A percentile compares a stretch with the other conserved stretches of the same genome.
These are phyloP conservation scores for Aspergillus campestris DNA, from an alignment of 495 filamentous ascomycete genomes.

Conservation along the genomic window DNA sequence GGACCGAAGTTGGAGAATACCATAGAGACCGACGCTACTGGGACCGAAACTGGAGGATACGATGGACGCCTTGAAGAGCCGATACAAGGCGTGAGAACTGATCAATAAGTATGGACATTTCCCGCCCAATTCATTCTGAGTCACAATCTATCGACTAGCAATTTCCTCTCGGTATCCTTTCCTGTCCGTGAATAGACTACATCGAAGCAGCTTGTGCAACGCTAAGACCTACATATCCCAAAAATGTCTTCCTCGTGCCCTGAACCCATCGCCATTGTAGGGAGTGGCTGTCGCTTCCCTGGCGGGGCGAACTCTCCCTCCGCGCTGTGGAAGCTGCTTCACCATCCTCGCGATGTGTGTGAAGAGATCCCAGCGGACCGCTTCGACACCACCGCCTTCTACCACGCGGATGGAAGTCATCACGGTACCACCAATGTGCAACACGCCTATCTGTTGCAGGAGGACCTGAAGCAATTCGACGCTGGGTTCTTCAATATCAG, in stretches of 20 bases:
- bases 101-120: too few species aligned
- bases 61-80: too few species aligned
- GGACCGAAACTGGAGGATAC: too few species aligned
- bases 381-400: conserved; percentile 29
- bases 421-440: conserved; percentile 6
- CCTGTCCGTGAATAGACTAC: too few species aligned
- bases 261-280: conserved; percentile 15
- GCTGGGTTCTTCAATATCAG: conserved; percentile 33
- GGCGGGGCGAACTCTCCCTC: conserved; percentile 10
- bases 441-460: conserved; percentile 28
- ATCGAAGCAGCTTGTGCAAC: not conserved
- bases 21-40: too few species aligned
- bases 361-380: conserved; percentile 6
- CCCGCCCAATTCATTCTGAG: too few species aligned
- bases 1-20: too few species aligned
- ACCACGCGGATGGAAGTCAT: conserved; percentile 13
- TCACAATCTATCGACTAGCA: too few species aligned
- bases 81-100: too few species aligned
- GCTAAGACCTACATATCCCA: not conserved
- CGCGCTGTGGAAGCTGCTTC: conserved; percentile 17
- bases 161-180: too few species aligned
- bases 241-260: not conserved
- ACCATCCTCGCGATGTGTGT: conserved; percentile 17
- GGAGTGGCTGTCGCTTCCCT: conserved; percentile 15
- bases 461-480: conserved; percentile 42